These are phyloP conservation scores for Ophiostoma sp. DNA, from an alignment of 2,329 filamentous ascomycete genomes.

Conservation along the genomic window DNA sequence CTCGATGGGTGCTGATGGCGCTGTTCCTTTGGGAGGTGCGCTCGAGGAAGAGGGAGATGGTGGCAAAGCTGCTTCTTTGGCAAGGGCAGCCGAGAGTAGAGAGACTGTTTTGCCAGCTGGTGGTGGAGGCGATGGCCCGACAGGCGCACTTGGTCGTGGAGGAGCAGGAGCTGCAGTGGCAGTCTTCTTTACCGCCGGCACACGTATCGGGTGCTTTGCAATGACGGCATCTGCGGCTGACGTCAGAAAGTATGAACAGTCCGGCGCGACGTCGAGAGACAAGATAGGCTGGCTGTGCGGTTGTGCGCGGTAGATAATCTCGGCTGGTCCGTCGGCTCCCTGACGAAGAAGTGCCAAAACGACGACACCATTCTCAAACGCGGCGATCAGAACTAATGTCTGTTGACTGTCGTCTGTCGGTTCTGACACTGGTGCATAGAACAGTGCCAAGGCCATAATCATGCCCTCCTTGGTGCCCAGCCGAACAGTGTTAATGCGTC, in stretches of 20 bases:
- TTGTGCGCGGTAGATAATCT: constrained; percentile 61
- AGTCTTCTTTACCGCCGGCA: constrained; percentile 20
- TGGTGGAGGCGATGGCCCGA: background rate
- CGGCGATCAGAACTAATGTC: constrained; percentile 62
- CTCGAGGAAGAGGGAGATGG: background rate
- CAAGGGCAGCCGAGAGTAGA: constrained; percentile 37
- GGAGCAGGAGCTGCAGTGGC: background rate
- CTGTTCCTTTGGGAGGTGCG: background rate
- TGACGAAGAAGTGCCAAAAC: constrained; percentile 60
- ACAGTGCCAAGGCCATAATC: constrained; percentile 78
- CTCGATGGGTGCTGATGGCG: constrained; percentile 23
- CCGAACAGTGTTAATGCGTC: constrained; percentile 61
- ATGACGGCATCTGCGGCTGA: constrained; percentile 80
- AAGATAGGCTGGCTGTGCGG: constrained; percentile 79
- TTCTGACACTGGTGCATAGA: constrained; percentile 41
- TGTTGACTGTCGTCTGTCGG: constrained; percentile 34
- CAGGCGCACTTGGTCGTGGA: background rate
- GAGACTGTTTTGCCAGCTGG: constrained; percentile 29
- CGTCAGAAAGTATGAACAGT: constrained; percentile 66
- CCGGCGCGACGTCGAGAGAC: constrained; percentile 62
- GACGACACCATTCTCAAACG: constrained; percentile 82
- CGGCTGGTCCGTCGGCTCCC: constrained; percentile 42
- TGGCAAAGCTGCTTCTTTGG: constrained; percentile 20
- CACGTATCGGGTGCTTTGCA: constrained; percentile 69
- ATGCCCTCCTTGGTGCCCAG: constrained; percentile 65